A percentile compares a stretch with the other conserved stretches of the same genome.
Conservation (phyloP, 768 basidiomycete species). For the Suillus americanus region DNA sequence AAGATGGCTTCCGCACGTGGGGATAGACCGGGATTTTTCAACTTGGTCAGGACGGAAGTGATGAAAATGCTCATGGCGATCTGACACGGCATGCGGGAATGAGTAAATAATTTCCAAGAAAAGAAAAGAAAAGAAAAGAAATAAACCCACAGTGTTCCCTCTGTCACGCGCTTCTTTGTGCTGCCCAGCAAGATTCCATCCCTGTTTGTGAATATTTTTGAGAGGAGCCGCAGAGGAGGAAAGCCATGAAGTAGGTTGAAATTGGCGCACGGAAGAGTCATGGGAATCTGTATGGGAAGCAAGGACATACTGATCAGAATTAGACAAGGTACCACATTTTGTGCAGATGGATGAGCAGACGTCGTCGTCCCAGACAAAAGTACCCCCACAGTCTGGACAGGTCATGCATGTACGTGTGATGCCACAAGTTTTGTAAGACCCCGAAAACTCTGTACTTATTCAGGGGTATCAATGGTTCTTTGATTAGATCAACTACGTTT, state of each 20-base stretch:
- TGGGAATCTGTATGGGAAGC: constrained; percentile 42
- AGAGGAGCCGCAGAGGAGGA: constrained; percentile 39
- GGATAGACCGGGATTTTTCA: constrained; percentile 59
- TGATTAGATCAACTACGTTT: constrained; percentile 5
- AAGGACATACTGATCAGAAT: constrained; percentile 62
- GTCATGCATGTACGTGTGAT: constrained; percentile 8
- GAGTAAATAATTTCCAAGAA: constrained; percentile 15
- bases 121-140: constrained; percentile 1
- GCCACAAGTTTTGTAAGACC: constrained; percentile 15
- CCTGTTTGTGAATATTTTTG: constrained; percentile 46
- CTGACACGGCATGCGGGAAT: constrained; percentile 34
- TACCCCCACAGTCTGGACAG: constrained; percentile 56
- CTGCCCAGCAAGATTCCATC: constrained; percentile 66
- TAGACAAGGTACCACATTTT: constrained; percentile 66
- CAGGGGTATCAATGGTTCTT: not conserved
- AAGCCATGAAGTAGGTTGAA: constrained; percentile 31
- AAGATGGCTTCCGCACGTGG: constrained; percentile 70
- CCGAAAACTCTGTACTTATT: constrained; percentile 23
- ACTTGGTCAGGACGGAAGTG: constrained; percentile 53
- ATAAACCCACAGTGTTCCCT: constrained; percentile 56
- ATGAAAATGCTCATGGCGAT: constrained; percentile 65
- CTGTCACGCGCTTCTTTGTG: constrained; percentile 63
- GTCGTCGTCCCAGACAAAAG: constrained; percentile 55
- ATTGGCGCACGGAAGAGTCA: constrained; percentile 33
- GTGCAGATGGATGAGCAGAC: constrained; percentile 65